Evolutionary conservation across 306 rosid genomes (phyloP), one percentile per base, ranked within the genome.

Genomic region (Vigna hirtella): DNA sequence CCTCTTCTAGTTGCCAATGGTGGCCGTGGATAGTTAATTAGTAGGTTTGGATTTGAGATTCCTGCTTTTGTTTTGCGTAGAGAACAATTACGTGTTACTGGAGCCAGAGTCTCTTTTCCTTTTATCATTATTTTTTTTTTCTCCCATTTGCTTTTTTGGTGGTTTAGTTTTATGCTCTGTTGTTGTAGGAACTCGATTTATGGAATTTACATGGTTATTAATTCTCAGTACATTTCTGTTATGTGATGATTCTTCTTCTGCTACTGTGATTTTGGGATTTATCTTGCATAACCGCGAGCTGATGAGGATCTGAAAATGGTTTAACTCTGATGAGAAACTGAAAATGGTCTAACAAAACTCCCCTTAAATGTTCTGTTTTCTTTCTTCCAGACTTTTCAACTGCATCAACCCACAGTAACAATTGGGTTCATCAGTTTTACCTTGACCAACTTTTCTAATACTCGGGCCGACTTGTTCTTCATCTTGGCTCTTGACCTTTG

Each of bases 31-130:
- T 52, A 71, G 69, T 66, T 70, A 10, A 65, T 18, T 79, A 30
- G 78, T 82, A 34, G 57, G 66, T 85, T 87, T 86, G 90, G 57
- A 72, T 85, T 86, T 86, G 88, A 80, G 90, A 87, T 87, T 26
- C 87, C 22, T n/a, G 57, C 11, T 73, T 70, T 28, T 86, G 81
- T 81, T 79, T 16, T 57, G 83, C 83, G 4, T 34, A 52, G 28
- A 73, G 83, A 77, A 77, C 69, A 40, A 68, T 69, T 73, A 56
- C 67, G 56, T 78, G 70, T 76, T 81, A 15, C 83, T 61, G 15
- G 83, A 63, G 76, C 42, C n/a, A 74, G 83, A 79, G 64, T 85
- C 81, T 85, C 89, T 52, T 51, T 24, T 76, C 81, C 78, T 77
- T 76, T 70, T 48, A 58, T 71, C 74, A 62, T 72, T 1, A 5